Evolutionary conservation across 2,329 filamentous ascomycete genomes (phyloP).

Genomic region (Colletotrichum euphorbiae): DNA sequence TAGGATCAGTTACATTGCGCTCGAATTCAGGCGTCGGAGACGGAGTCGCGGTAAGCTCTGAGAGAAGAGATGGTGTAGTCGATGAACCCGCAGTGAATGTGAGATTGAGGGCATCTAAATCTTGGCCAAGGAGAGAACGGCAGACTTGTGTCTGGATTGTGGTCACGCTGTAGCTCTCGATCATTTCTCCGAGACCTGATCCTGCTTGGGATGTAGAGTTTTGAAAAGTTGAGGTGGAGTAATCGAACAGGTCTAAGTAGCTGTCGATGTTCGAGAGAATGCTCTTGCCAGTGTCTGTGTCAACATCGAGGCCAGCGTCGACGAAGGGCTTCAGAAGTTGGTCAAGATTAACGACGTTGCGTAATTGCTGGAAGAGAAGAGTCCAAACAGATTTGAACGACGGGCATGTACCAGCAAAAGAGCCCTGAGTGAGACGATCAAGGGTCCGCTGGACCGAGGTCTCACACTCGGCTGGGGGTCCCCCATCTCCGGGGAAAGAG

Average conservation of each 20-base stretch:
- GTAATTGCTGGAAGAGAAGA: conserved; percentile 45
- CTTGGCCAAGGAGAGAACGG: conserved; percentile 47
- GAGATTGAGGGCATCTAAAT: conserved; percentile 49
- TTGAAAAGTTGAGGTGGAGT: conserved; percentile 47
- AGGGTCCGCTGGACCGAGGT: conserved; percentile 48
- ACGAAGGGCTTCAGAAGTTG: conserved; percentile 28
- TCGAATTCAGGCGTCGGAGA: conserved; percentile 11
- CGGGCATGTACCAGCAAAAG: conserved; percentile 51
- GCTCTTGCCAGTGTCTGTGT: background rate
- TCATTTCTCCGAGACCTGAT: conserved; percentile 46
- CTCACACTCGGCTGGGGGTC: conserved; percentile 47
- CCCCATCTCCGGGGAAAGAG: conserved; percentile 49
- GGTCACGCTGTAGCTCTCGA: conserved; percentile 48
- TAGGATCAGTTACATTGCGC: conserved; percentile 49
- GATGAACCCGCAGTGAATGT: conserved; percentile 49
- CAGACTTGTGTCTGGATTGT: conserved; percentile 50
- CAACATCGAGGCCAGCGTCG: conserved; percentile 16
- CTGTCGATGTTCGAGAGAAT: conserved; percentile 16
- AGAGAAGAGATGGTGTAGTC: conserved; percentile 42
- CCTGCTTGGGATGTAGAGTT: conserved; percentile 42
- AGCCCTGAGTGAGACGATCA: conserved; percentile 50
- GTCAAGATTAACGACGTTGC: conserved; percentile 42
- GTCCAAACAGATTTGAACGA: conserved; percentile 49
- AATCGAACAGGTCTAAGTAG: conserved; percentile 40
- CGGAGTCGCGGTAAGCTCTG: background rate